Conservation (phyloP, 2,329 filamentous ascomycete species). For the Rasamsonia emersonii region DNA sequence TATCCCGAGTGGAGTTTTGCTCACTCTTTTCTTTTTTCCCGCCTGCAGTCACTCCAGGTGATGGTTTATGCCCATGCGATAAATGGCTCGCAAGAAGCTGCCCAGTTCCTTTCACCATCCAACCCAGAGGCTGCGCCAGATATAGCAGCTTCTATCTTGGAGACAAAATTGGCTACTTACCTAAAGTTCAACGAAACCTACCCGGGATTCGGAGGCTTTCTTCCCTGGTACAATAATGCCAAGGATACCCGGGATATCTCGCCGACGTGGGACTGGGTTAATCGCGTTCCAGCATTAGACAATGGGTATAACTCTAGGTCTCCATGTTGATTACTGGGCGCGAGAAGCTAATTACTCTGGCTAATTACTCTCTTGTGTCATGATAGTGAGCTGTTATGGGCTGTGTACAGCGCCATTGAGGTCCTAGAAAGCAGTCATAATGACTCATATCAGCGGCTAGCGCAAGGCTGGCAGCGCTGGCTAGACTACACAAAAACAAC, state of each 20-base stretch:
- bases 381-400: conserved; percentile 35
- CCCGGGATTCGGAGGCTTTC: conserved; percentile 34
- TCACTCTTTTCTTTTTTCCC: background rate
- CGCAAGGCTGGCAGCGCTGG: conserved; percentile 31
- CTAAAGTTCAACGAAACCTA: conserved; percentile 33
- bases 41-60: conserved; percentile 31
- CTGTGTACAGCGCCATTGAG: conserved; percentile 34
- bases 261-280: conserved; percentile 30
- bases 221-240: conserved; percentile 35
- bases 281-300: conserved; percentile 32
- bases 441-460: conserved; percentile 20
- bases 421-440: conserved; percentile 23
- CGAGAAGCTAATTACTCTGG: background rate
- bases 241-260: conserved; percentile 21
- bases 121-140: conserved; percentile 22
- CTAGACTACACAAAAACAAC: conserved; percentile 34
- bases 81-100: conserved; percentile 29
- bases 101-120: conserved; percentile 30
- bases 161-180: conserved; percentile 33
- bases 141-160: conserved; percentile 30
- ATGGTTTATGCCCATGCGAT: conserved; percentile 38
- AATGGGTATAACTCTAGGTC: conserved; percentile 32
- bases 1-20: background rate
- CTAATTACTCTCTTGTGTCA: background rate
- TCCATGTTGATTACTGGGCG: too few relatives aligned